Base-by-base conservation (phyloP, 108 stramenopile species). In the Tribonema minus region DNA sequence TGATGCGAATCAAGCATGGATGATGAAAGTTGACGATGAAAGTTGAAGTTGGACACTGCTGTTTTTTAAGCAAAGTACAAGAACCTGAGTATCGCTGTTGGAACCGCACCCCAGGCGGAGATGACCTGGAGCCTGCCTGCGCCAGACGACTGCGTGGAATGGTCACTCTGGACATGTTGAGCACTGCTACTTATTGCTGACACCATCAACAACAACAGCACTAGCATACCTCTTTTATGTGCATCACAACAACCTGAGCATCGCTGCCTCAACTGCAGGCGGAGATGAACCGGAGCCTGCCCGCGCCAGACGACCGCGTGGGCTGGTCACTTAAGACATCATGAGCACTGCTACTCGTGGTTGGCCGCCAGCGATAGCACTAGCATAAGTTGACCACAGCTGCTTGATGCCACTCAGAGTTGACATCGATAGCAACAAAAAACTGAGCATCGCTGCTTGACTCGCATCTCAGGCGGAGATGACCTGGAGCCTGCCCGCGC, bases 131-230 rank as follows among this genome's bases (percentile, higher is more conserved):
- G 88, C 2, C 71, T 94, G 32, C 95, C 95, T 3, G 82, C 84
- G 5, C 92, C 92, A 0, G 92, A 93, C 74, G 90, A 87, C 71
- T 87, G 92, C 15, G 95, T 96, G 37, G 93, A 94, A 71, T 96
- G 93, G 84, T 90, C 92, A 60, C 76, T 96, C 41, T 96, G 93
- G 93, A 91, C 90, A n/a, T n/a, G n/a, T n/a, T n/a, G n/a, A n/a
- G n/a, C n/a, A n/a, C n/a, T n/a, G n/a, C n/a, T n/a, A n/a, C n/a
- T n/a, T n/a, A n/a, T n/a, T n/a, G n/a, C n/a, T n/a, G n/a, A n/a
- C n/a, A n/a, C n/a, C n/a, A n/a, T n/a, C n/a, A n/a, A n/a, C n/a
- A n/a, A n/a, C n/a, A n/a, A n/a, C n/a, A n/a, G n/a, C n/a, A n/a
- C n/a, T n/a, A n/a, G n/a, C n/a, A n/a, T n/a, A n/a, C n/a, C n/a